Percentiles rank a stretch among this genome's conserved stretches.
Conservation (phyloP, 2,329 filamentous ascomycete species). For the Cladosporium austrohemisphaericum region DNA sequence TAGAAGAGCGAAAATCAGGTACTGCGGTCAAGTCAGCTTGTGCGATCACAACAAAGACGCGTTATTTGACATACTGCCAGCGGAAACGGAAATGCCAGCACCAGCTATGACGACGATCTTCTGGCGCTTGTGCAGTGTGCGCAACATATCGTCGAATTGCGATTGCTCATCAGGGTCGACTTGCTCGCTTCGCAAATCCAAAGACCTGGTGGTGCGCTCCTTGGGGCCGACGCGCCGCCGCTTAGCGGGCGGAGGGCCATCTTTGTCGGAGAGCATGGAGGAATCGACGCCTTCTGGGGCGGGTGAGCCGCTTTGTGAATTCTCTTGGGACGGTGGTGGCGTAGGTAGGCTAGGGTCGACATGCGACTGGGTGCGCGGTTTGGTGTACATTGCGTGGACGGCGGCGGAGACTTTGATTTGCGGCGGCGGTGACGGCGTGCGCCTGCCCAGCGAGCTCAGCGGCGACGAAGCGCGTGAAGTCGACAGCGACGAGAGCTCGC, state of each 20-base stretch:
- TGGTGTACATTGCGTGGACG: constrained; percentile 11
- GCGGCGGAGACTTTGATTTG: constrained; percentile 17
- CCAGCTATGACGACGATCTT: constrained; percentile 97
- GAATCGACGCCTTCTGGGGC: constrained; percentile 44
- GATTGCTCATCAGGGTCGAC: constrained; percentile 53
- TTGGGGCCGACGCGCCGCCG: constrained; percentile 66
- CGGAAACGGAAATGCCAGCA: constrained; percentile 93
- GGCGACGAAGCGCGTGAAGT: constrained; percentile 32
- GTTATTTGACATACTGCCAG: constrained; percentile 65
- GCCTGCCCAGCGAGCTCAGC: constrained; percentile 37
- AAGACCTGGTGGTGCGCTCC: constrained; percentile 73
- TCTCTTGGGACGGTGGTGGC: constrained; percentile 42
- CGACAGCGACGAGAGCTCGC: constrained; percentile 25
- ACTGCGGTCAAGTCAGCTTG: constrained; percentile 50
- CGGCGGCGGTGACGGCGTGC: constrained; percentile 35
- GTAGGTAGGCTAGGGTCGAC: constrained; percentile 18
- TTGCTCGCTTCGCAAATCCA: constrained; percentile 63
- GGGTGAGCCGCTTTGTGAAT: constrained; percentile 45
- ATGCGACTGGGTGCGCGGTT: constrained; percentile 17
- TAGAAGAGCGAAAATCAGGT: constrained; percentile 90
- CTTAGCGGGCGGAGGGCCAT: constrained; percentile 69
- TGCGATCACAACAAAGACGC: constrained; percentile 14
- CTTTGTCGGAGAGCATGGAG: constrained; percentile 48
- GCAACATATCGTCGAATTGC: constrained; percentile 65
- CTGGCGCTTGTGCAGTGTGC: constrained; percentile 78